A percentile compares a stretch with the other conserved stretches of the same genome.
These are phyloP conservation scores for Tephrocybe sp. DNA, from an alignment of 768 basidiomycete species.

Conservation along the genomic window DNA sequence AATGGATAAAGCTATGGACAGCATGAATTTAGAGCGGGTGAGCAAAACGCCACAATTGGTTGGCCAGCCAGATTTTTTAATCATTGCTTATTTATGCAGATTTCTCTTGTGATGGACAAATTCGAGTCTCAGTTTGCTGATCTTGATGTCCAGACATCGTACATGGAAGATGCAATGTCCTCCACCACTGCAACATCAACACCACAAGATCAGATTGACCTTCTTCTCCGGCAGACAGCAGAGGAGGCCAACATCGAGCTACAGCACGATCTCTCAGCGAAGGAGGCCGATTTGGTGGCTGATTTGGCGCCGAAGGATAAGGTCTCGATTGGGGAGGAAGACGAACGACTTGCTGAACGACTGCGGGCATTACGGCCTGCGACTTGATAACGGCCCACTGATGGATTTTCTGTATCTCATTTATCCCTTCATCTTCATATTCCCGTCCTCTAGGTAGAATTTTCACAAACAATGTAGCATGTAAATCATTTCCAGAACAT, in stretches of 20 bases:
- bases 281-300: slow-evolving; percentile 58
- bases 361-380: slow-evolving; percentile 86
- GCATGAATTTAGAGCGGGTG: slow-evolving; percentile 97
- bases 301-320: slow-evolving; percentile 54
- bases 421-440: slow-evolving; percentile 1
- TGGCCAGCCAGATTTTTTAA: neutral
- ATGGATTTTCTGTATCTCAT: neutral
- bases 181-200: slow-evolving; percentile 90
- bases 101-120: slow-evolving; percentile 98
- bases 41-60: slow-evolving; percentile 24
- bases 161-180: slow-evolving; percentile 97
- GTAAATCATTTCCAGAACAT: slow-evolving; percentile 6
- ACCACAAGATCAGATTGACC: slow-evolving; percentile 96
- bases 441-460: slow-evolving; percentile 9
- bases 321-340: slow-evolving; percentile 68
- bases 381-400: slow-evolving; percentile 36
- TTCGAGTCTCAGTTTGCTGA: slow-evolving; percentile 97
- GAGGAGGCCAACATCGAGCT: slow-evolving; percentile 97
- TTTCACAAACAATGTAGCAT: neutral
- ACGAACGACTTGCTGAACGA: slow-evolving; percentile 79
- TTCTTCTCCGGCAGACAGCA: slow-evolving; percentile 88
- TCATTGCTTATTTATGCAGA: slow-evolving; percentile 46
- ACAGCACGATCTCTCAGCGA: slow-evolving; percentile 82
- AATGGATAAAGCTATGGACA: slow-evolving; percentile 99
- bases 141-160: slow-evolving; percentile 95